Evolutionary conservation across 768 basidiomycete species (phyloP).

Genomic region (Termitomyces eurrhizus): DNA sequence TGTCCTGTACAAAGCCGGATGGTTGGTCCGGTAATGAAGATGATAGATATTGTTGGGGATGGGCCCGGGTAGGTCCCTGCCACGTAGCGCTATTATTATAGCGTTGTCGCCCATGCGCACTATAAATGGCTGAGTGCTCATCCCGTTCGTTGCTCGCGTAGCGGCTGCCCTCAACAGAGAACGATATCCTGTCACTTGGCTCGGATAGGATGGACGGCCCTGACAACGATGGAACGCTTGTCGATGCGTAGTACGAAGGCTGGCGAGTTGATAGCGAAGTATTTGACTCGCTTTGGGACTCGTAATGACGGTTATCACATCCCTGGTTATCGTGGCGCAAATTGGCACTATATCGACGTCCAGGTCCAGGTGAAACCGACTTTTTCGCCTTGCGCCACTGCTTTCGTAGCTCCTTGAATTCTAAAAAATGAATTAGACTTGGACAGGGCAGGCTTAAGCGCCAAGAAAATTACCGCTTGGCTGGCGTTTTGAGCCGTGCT

Average conservation of each 20-base stretch:
- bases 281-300: constrained; percentile 19
- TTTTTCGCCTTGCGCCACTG: constrained; percentile 95
- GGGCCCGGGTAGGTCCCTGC: constrained; percentile 26
- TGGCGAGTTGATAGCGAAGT: constrained; percentile 20
- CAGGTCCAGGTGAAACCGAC: constrained; percentile 38
- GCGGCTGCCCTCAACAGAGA: constrained; percentile 28
- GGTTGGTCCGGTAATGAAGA: constrained; percentile 24
- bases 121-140: constrained; percentile 21
- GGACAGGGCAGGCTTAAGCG: constrained; percentile 4
- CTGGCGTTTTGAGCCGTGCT: constrained; percentile 86
- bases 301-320: constrained; percentile 27
- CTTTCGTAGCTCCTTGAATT: constrained; percentile 97
- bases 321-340: constrained; percentile 28
- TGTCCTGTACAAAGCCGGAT: constrained; percentile 13
- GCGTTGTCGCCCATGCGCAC: constrained; percentile 25
- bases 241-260: constrained; percentile 22
- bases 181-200: constrained; percentile 24
- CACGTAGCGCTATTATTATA: constrained; percentile 30
- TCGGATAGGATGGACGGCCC: constrained; percentile 23
- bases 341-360: constrained; percentile 31
- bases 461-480: constrained; percentile 57
- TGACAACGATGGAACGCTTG: constrained; percentile 27
- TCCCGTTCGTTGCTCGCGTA: constrained; percentile 30
- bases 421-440: constrained; percentile 37
- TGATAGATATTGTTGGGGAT: constrained; percentile 20